Base-by-base conservation (phyloP, 345 rosid genomes). In the Eutrema japonicum region DNA sequence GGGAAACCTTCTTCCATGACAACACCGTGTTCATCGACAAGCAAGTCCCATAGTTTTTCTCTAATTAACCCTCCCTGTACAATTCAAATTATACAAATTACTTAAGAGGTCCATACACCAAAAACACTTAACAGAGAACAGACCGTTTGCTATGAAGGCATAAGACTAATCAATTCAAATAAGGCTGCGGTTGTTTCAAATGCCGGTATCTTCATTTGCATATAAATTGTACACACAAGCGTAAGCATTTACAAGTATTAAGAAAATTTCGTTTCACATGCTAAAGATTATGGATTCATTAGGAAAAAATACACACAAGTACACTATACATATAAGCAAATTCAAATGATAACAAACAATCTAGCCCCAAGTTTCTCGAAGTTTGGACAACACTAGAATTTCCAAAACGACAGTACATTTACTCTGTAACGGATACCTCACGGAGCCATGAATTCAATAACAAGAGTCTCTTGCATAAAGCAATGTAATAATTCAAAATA, bases 1-100 rank as follows among this genome's bases (percentile, higher is more conserved):
- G 99, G 97, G 65, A 95, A 95, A 64, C 99, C 99, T 87, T 95
- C 99, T 84, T 95, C 97, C 89, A 95, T 86, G 41, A 90, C 37
- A 16, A 87, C 77, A 2, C 87, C 81, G 0, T 83, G 82, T 64
- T 87, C 85, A 30, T 84, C 82, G 4, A 78, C 89, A 85, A 95
- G 69, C 78, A 92, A 76, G 46, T 88, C 97, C 97, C 99, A 95
- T 46, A 95, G 66, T 46, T 90, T 86, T 79, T 90, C 97, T 75
- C 98, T 83, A 47, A 92, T 83, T 5, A 84, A 30, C 41, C 99
- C 97, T 60, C 98, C 97, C 99, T 92, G 74, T 51, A 50, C 38
- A 63, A 2, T 51, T 59, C 37, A 46, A 67, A 72, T 27, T 26
- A 22, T 53, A 26, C 8, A 45, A 56, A 33, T 16, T 0, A 2